phyloP scores from a whole-genome alignment of 2,329 filamentous ascomycete genomes.

The Pyrenophora seminiperda region DNA sequence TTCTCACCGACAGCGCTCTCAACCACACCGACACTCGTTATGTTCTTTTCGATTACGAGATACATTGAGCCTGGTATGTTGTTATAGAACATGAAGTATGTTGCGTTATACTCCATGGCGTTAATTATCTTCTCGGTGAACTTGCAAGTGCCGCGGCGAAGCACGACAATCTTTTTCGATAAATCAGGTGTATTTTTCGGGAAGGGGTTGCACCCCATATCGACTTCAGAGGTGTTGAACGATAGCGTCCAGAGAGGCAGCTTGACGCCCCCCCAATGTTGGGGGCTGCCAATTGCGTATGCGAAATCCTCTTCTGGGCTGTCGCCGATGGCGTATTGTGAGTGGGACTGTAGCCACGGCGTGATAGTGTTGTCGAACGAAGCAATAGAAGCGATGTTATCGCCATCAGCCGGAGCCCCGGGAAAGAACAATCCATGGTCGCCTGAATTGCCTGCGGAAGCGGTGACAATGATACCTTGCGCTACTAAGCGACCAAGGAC shows the following conservation, averaged over 20 bases:
- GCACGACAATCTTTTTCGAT: neutral
- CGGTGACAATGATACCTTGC: neutral
- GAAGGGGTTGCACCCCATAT: neutral
- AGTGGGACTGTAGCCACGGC: neutral
- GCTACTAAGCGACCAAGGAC: neutral
- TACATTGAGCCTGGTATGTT: neutral
- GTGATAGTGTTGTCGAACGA: neutral
- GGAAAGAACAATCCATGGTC: neutral
- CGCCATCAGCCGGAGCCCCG: neutral
- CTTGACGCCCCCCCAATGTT: neutral
- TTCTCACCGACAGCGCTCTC: neutral
- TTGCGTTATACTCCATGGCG: neutral
- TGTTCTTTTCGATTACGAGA: neutral
- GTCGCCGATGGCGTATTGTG: neutral
- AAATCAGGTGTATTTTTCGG: neutral
- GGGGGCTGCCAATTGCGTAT: neutral
- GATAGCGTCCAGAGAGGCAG: neutral
- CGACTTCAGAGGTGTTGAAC: neutral
- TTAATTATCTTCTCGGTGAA: neutral
- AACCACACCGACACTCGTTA: neutral
- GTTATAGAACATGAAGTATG: conserved; percentile 2
- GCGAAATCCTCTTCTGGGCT: neutral
- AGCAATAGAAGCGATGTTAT: neutral
- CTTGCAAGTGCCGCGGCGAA: neutral
- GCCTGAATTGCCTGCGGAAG: neutral